Conservation (phyloP, 345 rosid species). For the Erucastrum elatum region DNA sequence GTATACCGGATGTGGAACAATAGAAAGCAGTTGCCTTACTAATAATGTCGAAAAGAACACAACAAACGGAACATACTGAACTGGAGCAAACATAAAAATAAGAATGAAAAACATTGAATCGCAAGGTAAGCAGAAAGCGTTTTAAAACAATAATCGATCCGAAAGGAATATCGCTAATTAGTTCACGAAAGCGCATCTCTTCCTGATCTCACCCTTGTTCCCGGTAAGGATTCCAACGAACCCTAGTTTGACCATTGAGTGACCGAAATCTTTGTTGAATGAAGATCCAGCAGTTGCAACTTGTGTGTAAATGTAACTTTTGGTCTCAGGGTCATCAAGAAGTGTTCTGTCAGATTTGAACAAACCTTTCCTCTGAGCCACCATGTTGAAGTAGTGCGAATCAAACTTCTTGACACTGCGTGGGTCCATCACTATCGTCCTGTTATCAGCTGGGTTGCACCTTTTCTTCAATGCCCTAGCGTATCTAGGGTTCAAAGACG, state of each 20-base stretch:
- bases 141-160: neutral
- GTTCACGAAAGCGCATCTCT: slow-evolving; percentile 42
- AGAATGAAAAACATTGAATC: neutral
- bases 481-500: slow-evolving; percentile 53
- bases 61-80: neutral
- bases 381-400: slow-evolving; percentile 45
- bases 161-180: neutral
- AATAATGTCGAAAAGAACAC: neutral
- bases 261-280: slow-evolving; percentile 51
- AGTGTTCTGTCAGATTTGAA: slow-evolving; percentile 67
- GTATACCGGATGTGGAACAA: neutral
- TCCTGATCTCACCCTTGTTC: slow-evolving; percentile 56
- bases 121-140: neutral
- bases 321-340: slow-evolving; percentile 47
- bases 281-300: slow-evolving; percentile 34
- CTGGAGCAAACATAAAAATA: neutral
- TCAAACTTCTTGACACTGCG: slow-evolving; percentile 60
- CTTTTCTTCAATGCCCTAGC: slow-evolving; percentile 44
- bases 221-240: slow-evolving; percentile 49
- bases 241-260: slow-evolving; percentile 67
- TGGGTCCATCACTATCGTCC: slow-evolving; percentile 54
- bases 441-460: slow-evolving; percentile 48
- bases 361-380: slow-evolving; percentile 53
- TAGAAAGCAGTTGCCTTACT: neutral
- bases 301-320: slow-evolving; percentile 39